Percentiles rank a stretch among this genome's conserved stretches.
These are phyloP conservation scores for Trichophyton simii DNA, from an alignment of 2,329 filamentous ascomycete species.

Conservation along the genomic window DNA sequence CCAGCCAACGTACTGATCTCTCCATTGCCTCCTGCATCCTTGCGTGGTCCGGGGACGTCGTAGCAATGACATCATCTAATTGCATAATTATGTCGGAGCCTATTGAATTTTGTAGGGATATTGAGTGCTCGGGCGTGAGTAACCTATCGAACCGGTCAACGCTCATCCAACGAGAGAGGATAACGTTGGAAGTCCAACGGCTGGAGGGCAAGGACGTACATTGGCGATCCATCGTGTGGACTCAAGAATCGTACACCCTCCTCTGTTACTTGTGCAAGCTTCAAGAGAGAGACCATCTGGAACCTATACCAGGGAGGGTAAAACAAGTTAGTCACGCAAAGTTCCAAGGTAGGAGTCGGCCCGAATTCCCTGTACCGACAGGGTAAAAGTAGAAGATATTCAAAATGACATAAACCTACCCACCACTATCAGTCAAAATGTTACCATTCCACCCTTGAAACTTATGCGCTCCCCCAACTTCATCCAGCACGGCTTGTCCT, in stretches of 20 bases:
- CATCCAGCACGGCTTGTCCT: conserved; percentile 75
- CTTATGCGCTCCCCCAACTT: conserved; percentile 83
- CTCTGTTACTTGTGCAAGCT: conserved; percentile 87
- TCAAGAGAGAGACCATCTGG: conserved; percentile 94
- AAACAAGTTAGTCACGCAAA: conserved; percentile 2
- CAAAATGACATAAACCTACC: conserved; percentile 23
- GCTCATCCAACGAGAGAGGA: neutral
- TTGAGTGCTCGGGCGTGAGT: conserved; percentile 92
- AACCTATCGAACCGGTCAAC: conserved; percentile 39
- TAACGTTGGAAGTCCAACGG: neutral
- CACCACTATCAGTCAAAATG: conserved; percentile 61
- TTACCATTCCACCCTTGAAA: conserved; percentile 93
- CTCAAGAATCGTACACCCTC: conserved; percentile 93
- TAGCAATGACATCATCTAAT: conserved; percentile 93
- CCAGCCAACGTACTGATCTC: conserved; percentile 86
- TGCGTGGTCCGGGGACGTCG: conserved; percentile 75
- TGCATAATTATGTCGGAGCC: conserved; percentile 99
- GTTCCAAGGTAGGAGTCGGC: neutral
- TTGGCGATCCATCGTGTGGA: conserved; percentile 85
- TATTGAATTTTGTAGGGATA: conserved; percentile 89
- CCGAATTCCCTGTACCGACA: neutral
- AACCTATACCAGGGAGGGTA: conserved; percentile 47
- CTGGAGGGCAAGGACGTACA: conserved; percentile 39
- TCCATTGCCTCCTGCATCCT: conserved; percentile 94
- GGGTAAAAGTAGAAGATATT: neutral